phyloP scores from a whole-genome alignment of 495 filamentous ascomycete genomes.

The Aspergillus incahuasiensis region DNA sequence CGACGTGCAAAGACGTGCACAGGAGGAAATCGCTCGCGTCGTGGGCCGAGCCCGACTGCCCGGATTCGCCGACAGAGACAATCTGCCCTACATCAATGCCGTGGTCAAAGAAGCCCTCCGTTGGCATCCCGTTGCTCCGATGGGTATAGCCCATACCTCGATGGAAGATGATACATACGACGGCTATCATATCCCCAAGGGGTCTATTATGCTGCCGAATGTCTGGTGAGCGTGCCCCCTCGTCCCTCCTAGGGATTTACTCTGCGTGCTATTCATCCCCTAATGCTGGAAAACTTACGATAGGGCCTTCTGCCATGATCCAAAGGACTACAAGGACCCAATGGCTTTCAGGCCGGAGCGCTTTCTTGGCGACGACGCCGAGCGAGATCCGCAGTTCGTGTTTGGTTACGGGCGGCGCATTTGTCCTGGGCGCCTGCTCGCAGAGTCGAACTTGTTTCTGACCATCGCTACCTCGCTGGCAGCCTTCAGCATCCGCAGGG shows the following conservation, averaged over 20 bases:
- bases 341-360: slow-evolving; percentile 35
- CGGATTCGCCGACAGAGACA: slow-evolving; percentile 21
- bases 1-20: slow-evolving; percentile 48
- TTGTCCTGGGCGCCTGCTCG: slow-evolving; percentile 35
- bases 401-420: slow-evolving; percentile 40
- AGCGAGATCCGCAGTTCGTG: slow-evolving; percentile 27
- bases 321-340: slow-evolving; percentile 28
- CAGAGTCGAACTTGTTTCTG: slow-evolving; percentile 34
- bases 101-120: slow-evolving; percentile 40
- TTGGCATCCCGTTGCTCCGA: slow-evolving; percentile 42
- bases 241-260: too few species aligned
- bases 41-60: slow-evolving; percentile 32
- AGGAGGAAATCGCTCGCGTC: slow-evolving; percentile 54
- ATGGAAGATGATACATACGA: slow-evolving; percentile 49
- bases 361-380: slow-evolving; percentile 22
- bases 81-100: slow-evolving; percentile 40
- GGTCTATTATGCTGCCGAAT: slow-evolving; percentile 41
- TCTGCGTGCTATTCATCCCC: too few species aligned
- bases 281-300: not conserved
- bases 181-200: slow-evolving; percentile 50
- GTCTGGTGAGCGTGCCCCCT: slow-evolving; percentile 31
- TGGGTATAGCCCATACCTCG: slow-evolving; percentile 49
- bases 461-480: slow-evolving; percentile 31
- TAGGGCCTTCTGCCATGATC: slow-evolving; percentile 34
- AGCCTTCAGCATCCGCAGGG: slow-evolving; percentile 34